Base-by-base conservation (phyloP, 176 grass and related monocot species). In the Echinochloa phyllopogon region DNA sequence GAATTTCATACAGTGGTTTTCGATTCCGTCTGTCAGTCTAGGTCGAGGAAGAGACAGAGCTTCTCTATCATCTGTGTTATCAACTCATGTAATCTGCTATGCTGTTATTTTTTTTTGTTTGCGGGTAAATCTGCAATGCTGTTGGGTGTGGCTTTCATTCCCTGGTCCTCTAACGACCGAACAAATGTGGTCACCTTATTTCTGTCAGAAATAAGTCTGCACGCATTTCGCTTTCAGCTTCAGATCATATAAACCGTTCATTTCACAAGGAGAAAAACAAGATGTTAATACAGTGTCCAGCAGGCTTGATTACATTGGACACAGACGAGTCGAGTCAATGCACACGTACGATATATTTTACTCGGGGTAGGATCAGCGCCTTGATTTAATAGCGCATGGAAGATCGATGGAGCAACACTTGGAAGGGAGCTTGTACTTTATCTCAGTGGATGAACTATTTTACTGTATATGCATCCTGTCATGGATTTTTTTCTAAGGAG, bases 341-440 rank as follows among this genome's bases (percentile, higher is more conserved):
- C 41, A 13, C 57, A 50, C 13, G 11, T 41, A 50, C 13, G 11
- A 9, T 56, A 3, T 17, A 3, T 5, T 5, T 10, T 43, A 11
- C 36, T 69, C 65, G 18, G 18, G 13, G 66, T 9, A 47, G 6
- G 68, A 71, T 71, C 40, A 44, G 38, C n/a, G 47, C 68, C 18
- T 69, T n/a, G 44, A 23, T 69, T 69, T 43, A 50, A 3, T 24
- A 6, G 48, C 69, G 48, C 70, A 53, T 44, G 48, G 45, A 53
- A 39, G 63, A 4, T 27, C 33, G 11, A 81, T 39, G 3, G 63
- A 68, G 78, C 48, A 55, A 81, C 78, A 81, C 48, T 55, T 81
- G 79, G 79, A 63, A 15, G 15, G 76, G 40, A 1, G 59, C 2
- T 5, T 3, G 21, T 29, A 33, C 0, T 62, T 78, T 79, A 8